phyloP scores from a whole-genome alignment of 2,329 filamentous ascomycete genomes.

The Xylariales sp. region DNA sequence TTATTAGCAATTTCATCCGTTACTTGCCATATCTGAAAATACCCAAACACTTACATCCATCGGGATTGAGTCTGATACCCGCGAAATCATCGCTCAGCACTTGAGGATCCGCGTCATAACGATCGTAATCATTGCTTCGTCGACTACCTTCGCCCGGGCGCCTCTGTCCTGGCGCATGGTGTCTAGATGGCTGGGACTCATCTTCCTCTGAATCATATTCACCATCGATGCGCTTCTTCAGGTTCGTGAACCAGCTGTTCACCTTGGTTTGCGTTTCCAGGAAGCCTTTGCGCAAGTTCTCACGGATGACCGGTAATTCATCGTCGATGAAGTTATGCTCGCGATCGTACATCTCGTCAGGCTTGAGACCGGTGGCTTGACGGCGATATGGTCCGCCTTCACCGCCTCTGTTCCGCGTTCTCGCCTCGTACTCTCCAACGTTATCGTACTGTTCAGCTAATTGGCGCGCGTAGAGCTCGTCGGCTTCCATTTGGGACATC shows the following conservation, averaged over 20 bases:
- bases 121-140: slow-evolving; percentile 80
- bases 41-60: slow-evolving; percentile 61
- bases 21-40: too few relatives aligned
- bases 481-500: slow-evolving; percentile 79
- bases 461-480: slow-evolving; percentile 88
- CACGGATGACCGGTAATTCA: slow-evolving; percentile 86
- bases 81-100: slow-evolving; percentile 87
- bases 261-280: slow-evolving; percentile 89
- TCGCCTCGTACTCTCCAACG: slow-evolving; percentile 51
- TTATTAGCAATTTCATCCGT: too few relatives aligned
- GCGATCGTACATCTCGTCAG: slow-evolving; percentile 57
- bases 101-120: slow-evolving; percentile 92
- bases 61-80: slow-evolving; percentile 58
- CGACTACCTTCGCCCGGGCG: slow-evolving; percentile 59
- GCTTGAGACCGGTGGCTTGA: slow-evolving; percentile 47
- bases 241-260: slow-evolving; percentile 84
- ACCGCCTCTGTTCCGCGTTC: slow-evolving; percentile 42
- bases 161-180: slow-evolving; percentile 23
- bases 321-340: slow-evolving; percentile 95
- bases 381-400: slow-evolving; percentile 28
- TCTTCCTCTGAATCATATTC: slow-evolving; percentile 72
- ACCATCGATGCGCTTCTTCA: slow-evolving; percentile 92
- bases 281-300: slow-evolving; percentile 93
- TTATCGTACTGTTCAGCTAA: slow-evolving; percentile 86
- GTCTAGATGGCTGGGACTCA: slow-evolving; percentile 33